Evolutionary conservation across 1,284 basidiomycete genomes (phyloP), one percentile per base, ranked within the genome.

Genomic region (Apiotrichum gamsii): DNA sequence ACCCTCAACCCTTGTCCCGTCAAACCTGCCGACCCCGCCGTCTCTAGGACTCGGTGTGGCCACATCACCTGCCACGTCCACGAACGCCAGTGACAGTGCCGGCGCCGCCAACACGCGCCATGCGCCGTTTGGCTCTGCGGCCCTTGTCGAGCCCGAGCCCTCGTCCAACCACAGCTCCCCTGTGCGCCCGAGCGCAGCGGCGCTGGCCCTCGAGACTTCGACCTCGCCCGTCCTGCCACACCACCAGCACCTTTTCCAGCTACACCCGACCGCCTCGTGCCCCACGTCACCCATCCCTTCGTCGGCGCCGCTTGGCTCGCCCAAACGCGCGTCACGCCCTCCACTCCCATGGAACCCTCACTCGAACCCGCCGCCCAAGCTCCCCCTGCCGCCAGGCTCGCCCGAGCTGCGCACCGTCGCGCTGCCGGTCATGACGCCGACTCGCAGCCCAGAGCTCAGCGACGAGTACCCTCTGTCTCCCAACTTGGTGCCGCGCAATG

Each of bases 361-460:
- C 38, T 39, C 41, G 10, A 35, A 23, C 5, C 38, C 49, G 5
- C 55, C 58, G 19, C 37, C 51, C 6, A 14, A 45, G 14, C 49
- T 47, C 23, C 40, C 58, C 14, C 37, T 24, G 0, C 43, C 58
- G 1, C 64, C 64, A 8, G 37, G 30, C 14, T 60, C 58, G 19
- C 66, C 66, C 19, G 61, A 62, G 44, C 37, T 68, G 11, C 45
- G 51, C n/a, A 58, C 62, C 6, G 54, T 68, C 1, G 62, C 49
- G 6, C 50, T 68, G 14, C 66, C 66, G 5, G 25, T 39, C 3
- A 32, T 66, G 42, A 65, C 66, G 3, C 64, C 64, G 18, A 49
- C 48, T 6, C 41, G 41, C 11, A 39, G 36, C 20, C 41, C 36
- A 18, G 42, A 39, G 6, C 31, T 35, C 10, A n/a, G 28, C 0